These are phyloP conservation scores for Metarhizium robertsii DNA, from an alignment of 2,329 filamentous ascomycete genomes.

Conservation along the genomic window DNA sequence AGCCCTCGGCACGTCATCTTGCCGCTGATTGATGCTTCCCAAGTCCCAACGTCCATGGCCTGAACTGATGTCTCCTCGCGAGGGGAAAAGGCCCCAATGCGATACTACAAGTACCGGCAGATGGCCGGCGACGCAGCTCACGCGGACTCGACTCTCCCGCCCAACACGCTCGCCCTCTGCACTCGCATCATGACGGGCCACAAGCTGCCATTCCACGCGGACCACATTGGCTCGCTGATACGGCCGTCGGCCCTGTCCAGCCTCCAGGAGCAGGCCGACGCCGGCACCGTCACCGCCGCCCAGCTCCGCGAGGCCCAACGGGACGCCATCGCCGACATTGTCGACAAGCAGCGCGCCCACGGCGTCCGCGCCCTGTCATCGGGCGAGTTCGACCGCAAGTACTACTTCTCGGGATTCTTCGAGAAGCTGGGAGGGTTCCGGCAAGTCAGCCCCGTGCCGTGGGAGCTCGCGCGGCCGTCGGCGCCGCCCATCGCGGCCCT, in stretches of 20 bases:
- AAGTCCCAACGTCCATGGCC: background rate
- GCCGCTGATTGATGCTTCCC: background rate
- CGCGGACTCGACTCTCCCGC: too few relatives aligned
- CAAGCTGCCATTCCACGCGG: constrained; percentile 54
- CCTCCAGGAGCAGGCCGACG: constrained; percentile 38
- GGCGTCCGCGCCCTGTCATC: constrained; percentile 57
- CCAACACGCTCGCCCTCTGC: background rate
- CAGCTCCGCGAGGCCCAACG: constrained; percentile 49
- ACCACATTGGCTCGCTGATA: constrained; percentile 64
- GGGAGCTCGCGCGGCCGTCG: constrained; percentile 26
- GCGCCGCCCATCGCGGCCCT: constrained; percentile 30
- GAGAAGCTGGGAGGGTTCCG: constrained; percentile 34
- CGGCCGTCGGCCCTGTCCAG: constrained; percentile 53
- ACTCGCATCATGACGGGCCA: constrained; percentile 11
- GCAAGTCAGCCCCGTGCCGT: constrained; percentile 27
- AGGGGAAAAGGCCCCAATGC: background rate
- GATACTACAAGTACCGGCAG: background rate
- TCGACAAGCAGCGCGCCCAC: constrained; percentile 53
- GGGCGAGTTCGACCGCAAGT: constrained; percentile 54
- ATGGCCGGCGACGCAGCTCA: background rate
- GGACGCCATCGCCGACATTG: constrained; percentile 53
- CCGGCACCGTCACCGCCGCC: constrained; percentile 27
- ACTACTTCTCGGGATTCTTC: constrained; percentile 40
- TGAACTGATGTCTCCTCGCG: background rate
- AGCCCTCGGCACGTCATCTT: too few relatives aligned